Evolutionary conservation across 345 rosid species (phyloP), one percentile per base, ranked within the genome.

Genomic region (Eucalyptus decipiens): DNA sequence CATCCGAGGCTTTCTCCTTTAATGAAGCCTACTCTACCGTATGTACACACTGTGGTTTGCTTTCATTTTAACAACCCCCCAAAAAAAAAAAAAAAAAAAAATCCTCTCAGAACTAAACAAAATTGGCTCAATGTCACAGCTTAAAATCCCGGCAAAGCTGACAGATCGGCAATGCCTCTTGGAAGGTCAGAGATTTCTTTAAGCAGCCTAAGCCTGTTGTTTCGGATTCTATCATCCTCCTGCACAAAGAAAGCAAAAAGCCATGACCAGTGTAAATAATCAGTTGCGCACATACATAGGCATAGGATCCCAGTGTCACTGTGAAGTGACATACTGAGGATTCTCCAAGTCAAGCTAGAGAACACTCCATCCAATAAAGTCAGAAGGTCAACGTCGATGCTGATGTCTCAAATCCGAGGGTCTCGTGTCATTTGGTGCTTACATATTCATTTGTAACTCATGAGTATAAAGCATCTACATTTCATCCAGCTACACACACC

Each of bases 91-190:
- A 3, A 17, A 18, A 18, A 34, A 37, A 40, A 40, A 10, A 37
- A 21, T 6, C 11, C 85, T 37, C 30, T 40, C 47, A 11, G 85
- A 76, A 23, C 28, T 6, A 21, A 40, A 40, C 47, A 76, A 76
- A 12, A 76, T 76, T 40, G 30, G 85, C 47, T 21, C 47, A 21
- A 76, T 40, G 85, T 23, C 85, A 76, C 85, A 76, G 85, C 90
- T 95, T 93, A 95, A 91, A 97, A 97, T 80, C 99, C 98, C 2
- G 98, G 98, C 93, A 97, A 93, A 90, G 94, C 88, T 50, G 99
- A 93, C 40, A 97, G 92, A 89, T 97, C 98, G 26, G 93, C 96
- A 42, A 96, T 93, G 88, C 99, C 99, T 90, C 52, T 93, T 26
- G 97, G 98, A 91, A 97, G 97, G 88, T 92, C 96, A 48, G 98